A percentile compares a stretch with the other conserved stretches of the same genome.
Evolutionary conservation across 768 basidiomycete genomes (phyloP).

Genomic region (Tricholoma saponaceum): DNA sequence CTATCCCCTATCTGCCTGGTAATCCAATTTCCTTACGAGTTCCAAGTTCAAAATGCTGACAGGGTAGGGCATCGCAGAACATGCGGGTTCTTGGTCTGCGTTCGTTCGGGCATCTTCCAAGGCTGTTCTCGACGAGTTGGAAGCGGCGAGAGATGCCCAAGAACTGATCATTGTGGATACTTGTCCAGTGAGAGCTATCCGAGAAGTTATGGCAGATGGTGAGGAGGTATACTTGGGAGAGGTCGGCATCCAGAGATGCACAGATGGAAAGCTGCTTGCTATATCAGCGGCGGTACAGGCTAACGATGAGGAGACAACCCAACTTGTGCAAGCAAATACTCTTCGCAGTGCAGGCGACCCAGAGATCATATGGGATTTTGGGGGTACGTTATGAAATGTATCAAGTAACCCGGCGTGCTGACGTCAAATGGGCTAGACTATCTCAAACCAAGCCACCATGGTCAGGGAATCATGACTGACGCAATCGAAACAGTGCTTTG

Average conservation of each 20-base stretch:
- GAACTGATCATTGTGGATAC: constrained; percentile 28
- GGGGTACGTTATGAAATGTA: constrained; percentile 37
- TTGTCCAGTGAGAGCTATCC: constrained; percentile 45
- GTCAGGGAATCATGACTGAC: constrained; percentile 72
- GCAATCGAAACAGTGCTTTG: constrained; percentile 50
- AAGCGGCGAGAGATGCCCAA: constrained; percentile 18
- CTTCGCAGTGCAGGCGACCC: constrained; percentile 43
- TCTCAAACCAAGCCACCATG: constrained; percentile 55
- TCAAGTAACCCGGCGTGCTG: background rate
- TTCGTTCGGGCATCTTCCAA: background rate
- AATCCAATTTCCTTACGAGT: constrained; percentile 7
- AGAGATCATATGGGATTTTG: constrained; percentile 56
- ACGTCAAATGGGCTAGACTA: constrained; percentile 41
- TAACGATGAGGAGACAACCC: constrained; percentile 35
- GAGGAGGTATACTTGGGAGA: constrained; percentile 49
- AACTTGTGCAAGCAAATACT: constrained; percentile 36
- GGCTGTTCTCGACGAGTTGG: constrained; percentile 17
- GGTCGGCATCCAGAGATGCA: constrained; percentile 28
- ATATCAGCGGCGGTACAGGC: constrained; percentile 8
- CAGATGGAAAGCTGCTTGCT: constrained; percentile 11
- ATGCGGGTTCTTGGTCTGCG: background rate
- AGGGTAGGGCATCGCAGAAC: background rate
- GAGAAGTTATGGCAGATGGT: constrained; percentile 51
- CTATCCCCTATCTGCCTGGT: constrained; percentile 46
- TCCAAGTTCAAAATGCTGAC: too few relatives aligned